Conservation (phyloP, 2,329 filamentous ascomycete genomes). For the Xylaria sp. region DNA sequence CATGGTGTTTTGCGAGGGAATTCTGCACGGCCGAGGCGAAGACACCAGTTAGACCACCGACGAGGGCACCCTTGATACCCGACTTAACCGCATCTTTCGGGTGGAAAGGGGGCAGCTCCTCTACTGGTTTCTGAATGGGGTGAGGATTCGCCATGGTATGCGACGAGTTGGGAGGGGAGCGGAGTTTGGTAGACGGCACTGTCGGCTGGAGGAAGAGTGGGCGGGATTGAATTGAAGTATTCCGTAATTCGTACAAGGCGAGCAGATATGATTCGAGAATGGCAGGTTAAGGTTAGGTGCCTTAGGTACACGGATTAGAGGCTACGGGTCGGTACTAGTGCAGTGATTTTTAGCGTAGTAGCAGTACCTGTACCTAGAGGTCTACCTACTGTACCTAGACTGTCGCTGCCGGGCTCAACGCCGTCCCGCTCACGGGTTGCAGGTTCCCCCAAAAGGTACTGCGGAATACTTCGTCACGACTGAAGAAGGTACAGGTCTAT, state of each 20-base stretch:
- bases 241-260: not conserved
- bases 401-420: too few relatives aligned
- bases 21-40: constrained; percentile 78
- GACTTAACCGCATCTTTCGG: constrained; percentile 69
- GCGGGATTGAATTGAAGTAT: not conserved
- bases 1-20: constrained; percentile 74
- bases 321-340: not conserved
- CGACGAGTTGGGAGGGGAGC: constrained; percentile 19
- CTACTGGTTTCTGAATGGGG: constrained; percentile 23
- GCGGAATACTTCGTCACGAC: too few relatives aligned
- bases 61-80: constrained; percentile 57
- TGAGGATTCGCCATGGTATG: constrained; percentile 33
- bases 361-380: too few relatives aligned
- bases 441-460: too few relatives aligned
- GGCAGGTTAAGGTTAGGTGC: not conserved
- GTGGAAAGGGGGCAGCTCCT: constrained; percentile 52
- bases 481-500: too few relatives aligned
- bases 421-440: too few relatives aligned
- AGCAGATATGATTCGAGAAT: constrained; percentile 16
- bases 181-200: not conserved
- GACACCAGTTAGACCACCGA: constrained; percentile 63
- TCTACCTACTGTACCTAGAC: too few relatives aligned
- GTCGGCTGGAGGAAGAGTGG: not conserved
- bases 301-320: not conserved
- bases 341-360: not conserved